Evolutionary conservation across 768 basidiomycete species (phyloP).

Genomic region (Lentinula raphanica): DNA sequence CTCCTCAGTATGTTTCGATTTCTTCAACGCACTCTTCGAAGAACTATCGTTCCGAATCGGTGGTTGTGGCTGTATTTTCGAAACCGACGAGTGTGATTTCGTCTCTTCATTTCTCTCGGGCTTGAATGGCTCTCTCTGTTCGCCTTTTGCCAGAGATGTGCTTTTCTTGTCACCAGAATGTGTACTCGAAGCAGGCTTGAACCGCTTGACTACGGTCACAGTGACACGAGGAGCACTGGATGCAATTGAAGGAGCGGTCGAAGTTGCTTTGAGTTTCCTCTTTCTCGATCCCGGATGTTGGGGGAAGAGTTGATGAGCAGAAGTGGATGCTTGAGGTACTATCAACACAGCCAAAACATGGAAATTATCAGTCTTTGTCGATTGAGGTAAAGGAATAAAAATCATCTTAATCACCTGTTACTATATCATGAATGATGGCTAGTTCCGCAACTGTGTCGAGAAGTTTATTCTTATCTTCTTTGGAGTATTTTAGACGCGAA

Average conservation of each 20-base stretch:
- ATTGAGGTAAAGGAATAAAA: not conserved
- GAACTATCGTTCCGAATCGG: not conserved
- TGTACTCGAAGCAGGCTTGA: not conserved
- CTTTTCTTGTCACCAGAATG: not conserved
- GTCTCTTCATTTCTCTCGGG: not conserved
- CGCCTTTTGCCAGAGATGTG: not conserved
- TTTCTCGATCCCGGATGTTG: not conserved
- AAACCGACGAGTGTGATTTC: not conserved
- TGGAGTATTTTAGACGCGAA: not conserved
- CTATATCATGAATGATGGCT: no score
- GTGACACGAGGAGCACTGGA: constrained; percentile 1
- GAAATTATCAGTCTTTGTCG: not conserved
- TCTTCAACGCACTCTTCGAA: not conserved
- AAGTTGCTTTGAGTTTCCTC: not conserved
- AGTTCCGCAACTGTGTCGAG: not conserved
- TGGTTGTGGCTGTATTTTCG: not conserved
- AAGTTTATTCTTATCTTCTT: not conserved
- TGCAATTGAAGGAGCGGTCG: not conserved
- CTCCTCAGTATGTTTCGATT: not conserved
- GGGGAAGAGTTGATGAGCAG: not conserved
- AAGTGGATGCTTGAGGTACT: not conserved
- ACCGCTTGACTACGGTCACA: not conserved
- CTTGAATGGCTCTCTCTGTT: not conserved
- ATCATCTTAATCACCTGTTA: no score
- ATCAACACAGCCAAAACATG: not conserved